Evolutionary conservation across 1,284 basidiomycete genomes (phyloP), one percentile per base, ranked within the genome.

Genomic region (Tylopilus microsporus): DNA sequence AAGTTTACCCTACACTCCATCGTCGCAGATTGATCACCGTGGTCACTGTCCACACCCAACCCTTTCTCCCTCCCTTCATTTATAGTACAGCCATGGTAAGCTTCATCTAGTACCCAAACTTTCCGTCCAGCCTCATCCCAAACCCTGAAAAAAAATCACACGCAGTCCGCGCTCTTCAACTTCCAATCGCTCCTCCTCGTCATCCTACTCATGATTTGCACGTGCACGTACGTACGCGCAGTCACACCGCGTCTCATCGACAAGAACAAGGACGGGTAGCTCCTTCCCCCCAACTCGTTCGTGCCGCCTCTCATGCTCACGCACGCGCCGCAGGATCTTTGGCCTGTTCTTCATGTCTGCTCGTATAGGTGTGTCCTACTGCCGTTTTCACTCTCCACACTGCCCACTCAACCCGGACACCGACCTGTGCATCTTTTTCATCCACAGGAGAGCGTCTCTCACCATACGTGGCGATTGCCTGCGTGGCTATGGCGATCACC

Each of bases 161-260:
- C 36, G 21, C 43, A 98, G 95, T 96, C 95, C 49, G 96, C 97
- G 9, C 82, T 99, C 42, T 98, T 99, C 85, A 96, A 98, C 78
- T 99, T 99, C 71, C 90, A 96, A 75, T 95, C 94, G 1, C 83
- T 99, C 19, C 82, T 99, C 15, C 86, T 97, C 66, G 94, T 97
- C 70, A 87, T 98, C 62, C 82, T 99, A 18, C 84, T 99, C 54
- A 80, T 91, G 71, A 94, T 98, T 62, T 99, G 97, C 78, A 98
- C 96, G 49, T 98, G 94, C 79, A 96, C 97, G 3, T 99, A 99
- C 72, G 82, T 96, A 18, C 86, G 96, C 56, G 89, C 92, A 0
- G 87, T 93, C 4, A 89, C 92, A 6, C 96, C 96, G 6, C 82
- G 90, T 30, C 76, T 99, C 9, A 82, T 99, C 34, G 97, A 99